These are phyloP conservation scores for Sordaria brevicollis DNA, from an alignment of 495 filamentous ascomycete genomes.

Conservation along the genomic window DNA sequence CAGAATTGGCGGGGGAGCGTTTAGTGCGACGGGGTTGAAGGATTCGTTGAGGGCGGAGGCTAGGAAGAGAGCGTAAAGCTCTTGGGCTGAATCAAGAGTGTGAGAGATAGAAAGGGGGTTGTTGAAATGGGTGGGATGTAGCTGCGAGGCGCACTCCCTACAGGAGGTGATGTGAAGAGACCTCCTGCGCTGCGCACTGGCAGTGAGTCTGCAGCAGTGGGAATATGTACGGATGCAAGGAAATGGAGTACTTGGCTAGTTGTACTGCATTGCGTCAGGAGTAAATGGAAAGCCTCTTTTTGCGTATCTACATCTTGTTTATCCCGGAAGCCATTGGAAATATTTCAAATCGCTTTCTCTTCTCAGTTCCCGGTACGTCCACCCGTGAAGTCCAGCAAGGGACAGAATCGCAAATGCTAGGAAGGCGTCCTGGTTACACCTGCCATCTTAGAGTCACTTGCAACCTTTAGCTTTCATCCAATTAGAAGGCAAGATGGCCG, in stretches of 20 bases:
- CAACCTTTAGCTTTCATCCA: too few relatives aligned
- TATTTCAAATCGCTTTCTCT: too few relatives aligned
- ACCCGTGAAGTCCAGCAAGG: too few relatives aligned
- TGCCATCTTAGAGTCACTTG: too few relatives aligned
- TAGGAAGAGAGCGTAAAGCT: neutral
- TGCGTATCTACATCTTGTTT: neutral
- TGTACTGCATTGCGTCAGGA: neutral
- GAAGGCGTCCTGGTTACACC: too few relatives aligned
- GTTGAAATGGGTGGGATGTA: neutral
- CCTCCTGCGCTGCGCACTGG: neutral
- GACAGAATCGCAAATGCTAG: too few relatives aligned
- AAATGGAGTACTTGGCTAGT: neutral
- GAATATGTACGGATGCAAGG: neutral
- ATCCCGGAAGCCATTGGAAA: too few relatives aligned
- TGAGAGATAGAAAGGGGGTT: neutral
- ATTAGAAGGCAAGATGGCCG: too few relatives aligned
- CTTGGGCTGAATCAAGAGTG: neutral
- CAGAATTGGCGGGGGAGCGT: slow-evolving; percentile 31
- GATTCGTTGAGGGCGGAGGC: neutral
- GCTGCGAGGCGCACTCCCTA: neutral
- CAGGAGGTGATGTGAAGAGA: neutral
- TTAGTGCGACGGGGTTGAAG: neutral
- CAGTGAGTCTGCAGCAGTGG: too few relatives aligned
- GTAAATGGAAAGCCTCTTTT: neutral
- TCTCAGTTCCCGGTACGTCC: too few relatives aligned